These are phyloP conservation scores for Candida ponderosae DNA, from an alignment of 805 yeast genomes.

Conservation along the genomic window DNA sequence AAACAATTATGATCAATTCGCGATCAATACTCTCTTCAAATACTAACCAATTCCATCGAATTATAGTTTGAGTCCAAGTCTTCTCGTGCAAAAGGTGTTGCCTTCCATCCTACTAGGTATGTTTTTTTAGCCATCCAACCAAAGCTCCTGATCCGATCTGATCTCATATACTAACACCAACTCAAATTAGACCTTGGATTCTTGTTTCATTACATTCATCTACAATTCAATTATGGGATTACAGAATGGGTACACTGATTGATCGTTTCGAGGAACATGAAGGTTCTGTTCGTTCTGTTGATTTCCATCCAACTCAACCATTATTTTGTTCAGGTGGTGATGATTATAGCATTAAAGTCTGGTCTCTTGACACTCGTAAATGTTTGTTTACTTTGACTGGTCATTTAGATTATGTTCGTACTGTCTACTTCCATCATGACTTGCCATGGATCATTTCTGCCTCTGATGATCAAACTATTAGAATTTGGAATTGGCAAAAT, in stretches of 20 bases:
- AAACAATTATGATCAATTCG: neutral
- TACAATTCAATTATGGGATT: conserved; percentile 99
- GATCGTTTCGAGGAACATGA: conserved; percentile 97
- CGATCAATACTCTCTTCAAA: too few relatives aligned
- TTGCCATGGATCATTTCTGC: conserved; percentile 96
- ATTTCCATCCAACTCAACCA: conserved; percentile 97
- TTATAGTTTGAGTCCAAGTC: conserved; percentile 90
- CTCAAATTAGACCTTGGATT: conserved; percentile 71
- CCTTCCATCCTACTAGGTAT: conserved; percentile 83
- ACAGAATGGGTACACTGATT: conserved; percentile 96
- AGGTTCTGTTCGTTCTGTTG: conserved; percentile 95
- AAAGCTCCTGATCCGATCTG: too few relatives aligned
- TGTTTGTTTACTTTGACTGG: conserved; percentile 89
- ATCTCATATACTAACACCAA: conserved; percentile 15
- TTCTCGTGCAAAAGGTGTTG: conserved; percentile 95
- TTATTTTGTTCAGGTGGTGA: conserved; percentile 96
- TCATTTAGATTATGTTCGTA: conserved; percentile 91
- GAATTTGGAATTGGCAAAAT: conserved; percentile 99
- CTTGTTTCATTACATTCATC: conserved; percentile 91
- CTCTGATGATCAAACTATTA: conserved; percentile 96
- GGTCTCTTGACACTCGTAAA: conserved; percentile 90
- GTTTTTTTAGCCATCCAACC: conserved; percentile 11
- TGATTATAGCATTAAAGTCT: conserved; percentile 89
- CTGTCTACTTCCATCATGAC: conserved; percentile 90
- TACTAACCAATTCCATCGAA: conserved; percentile 7